These are phyloP conservation scores for Athelia sp. DNA, from an alignment of 1,284 basidiomycete species.

Conservation along the genomic window DNA sequence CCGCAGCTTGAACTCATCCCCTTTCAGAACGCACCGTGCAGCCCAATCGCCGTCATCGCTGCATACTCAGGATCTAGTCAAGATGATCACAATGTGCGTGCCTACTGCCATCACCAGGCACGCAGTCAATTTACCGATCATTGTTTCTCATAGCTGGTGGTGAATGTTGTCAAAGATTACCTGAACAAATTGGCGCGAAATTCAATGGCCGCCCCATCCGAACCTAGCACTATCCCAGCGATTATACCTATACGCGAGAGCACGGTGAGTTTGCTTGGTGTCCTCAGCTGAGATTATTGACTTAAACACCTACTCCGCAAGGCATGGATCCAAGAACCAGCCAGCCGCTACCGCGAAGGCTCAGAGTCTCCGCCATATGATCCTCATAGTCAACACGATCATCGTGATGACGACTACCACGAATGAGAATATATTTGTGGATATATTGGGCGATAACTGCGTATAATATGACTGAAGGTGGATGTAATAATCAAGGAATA, in stretches of 20 bases:
- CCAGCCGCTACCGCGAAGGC: not conserved
- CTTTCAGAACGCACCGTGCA: conserved; percentile 69
- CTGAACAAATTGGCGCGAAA: conserved; percentile 52
- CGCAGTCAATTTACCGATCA: not conserved
- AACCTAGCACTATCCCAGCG: conserved; percentile 16
- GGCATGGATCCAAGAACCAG: not conserved
- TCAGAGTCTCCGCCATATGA: not conserved
- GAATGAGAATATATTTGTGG: not conserved
- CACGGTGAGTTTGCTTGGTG: not conserved
- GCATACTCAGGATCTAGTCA: conserved; percentile 78
- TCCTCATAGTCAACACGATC: not conserved
- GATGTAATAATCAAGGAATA: no score
- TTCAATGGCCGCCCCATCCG: conserved; percentile 15
- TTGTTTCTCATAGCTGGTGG: conserved; percentile 39
- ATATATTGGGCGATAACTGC: not conserved
- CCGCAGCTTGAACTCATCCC: conserved; percentile 5
- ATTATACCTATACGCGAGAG: not conserved
- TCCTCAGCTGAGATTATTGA: no score
- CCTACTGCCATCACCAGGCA: not conserved
- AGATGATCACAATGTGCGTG: conserved; percentile 71
- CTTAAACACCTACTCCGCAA: not conserved
- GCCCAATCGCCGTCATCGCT: conserved; percentile 73
- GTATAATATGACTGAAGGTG: no score
- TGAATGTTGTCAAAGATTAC: conserved; percentile 64
- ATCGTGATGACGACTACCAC: not conserved